Base-by-base conservation (phyloP, 768 basidiomycete genomes). In the Boletellus sp. region DNA sequence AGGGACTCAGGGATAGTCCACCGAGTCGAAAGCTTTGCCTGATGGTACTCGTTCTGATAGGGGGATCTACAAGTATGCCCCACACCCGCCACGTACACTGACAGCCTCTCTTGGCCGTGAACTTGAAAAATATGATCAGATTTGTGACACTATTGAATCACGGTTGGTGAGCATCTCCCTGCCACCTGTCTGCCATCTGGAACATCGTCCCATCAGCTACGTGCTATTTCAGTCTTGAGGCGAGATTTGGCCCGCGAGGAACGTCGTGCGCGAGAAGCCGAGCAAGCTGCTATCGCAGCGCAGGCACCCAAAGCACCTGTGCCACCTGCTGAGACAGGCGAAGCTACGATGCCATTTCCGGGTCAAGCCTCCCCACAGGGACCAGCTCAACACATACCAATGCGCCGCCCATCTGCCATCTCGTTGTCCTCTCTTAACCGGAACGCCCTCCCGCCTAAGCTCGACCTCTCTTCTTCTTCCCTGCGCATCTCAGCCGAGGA, bases 381-480 rank as follows among this genome's bases (percentile, higher is more conserved):
- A 40, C 68, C 56, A 20, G 56, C 58, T 53, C 53, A 55, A 22
- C 67, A 43, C 54, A 24, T 64, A 11, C 61, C 72, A 39, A 71
- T 72, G 32, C 79, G 87, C 37, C 81, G 90, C 6, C 83, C 78
- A 39, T 91, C 89, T 8, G 79, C 85, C 12, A 87, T 92, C 35
- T 90, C 88, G 4, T 75, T 91, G 33, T 90, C 87, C 11, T 87
- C 88, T 6, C 78, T 92, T 11, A 84, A 87, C 38, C 78, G 89
- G 22, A 85, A 83, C 2, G 69, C 77, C 5, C 75, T 85, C 49
- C 85, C 85, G 17, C 79, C 79, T 46, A 90, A 90, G 58, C 79
- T 91, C n/a, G 90, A 92, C 60, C 74, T 92, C 6, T 87, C 89
- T n/a, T 74, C 85, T 1, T 69, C 81, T 12, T 72, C 82, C 11